phyloP scores from a whole-genome alignment of 2,329 filamentous ascomycete species.

The Cadophora sp. region DNA sequence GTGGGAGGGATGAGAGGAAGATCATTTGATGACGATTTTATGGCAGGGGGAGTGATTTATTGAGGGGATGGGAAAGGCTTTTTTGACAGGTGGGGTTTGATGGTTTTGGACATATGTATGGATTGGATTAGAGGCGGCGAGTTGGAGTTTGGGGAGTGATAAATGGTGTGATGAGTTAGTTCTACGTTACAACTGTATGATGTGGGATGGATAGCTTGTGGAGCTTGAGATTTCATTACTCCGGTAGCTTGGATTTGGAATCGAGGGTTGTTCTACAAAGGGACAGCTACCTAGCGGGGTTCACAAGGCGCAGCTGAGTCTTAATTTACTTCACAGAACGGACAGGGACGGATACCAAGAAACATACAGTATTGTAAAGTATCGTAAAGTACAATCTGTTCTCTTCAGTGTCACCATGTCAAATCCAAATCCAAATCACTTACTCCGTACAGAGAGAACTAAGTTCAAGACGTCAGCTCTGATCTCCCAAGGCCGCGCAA shows the following conservation, averaged over 20 bases:
- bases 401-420: too few relatives aligned
- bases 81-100: not conserved
- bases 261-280: not conserved
- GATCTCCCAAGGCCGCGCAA: slow-evolving; percentile 5
- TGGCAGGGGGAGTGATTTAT: not conserved
- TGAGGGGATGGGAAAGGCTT: not conserved
- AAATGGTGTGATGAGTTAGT: not conserved
- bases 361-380: too few relatives aligned
- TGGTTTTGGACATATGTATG: not conserved
- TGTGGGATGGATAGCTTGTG: not conserved
- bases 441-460: too few relatives aligned
- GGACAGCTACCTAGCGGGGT: not conserved
- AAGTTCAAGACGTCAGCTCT: not conserved
- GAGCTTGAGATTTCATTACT: not conserved
- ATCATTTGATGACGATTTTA: not conserved
- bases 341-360: too few relatives aligned
- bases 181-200: not conserved
- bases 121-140: not conserved
- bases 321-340: too few relatives aligned
- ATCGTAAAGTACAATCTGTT: too few relatives aligned
- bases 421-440: too few relatives aligned
- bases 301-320: too few relatives aligned
- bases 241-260: slow-evolving; percentile 1
- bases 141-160: not conserved
- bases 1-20: not conserved